These are phyloP conservation scores for Leersia perrieri DNA, from an alignment of 176 grass and related monocot genomes.

Conservation along the genomic window DNA sequence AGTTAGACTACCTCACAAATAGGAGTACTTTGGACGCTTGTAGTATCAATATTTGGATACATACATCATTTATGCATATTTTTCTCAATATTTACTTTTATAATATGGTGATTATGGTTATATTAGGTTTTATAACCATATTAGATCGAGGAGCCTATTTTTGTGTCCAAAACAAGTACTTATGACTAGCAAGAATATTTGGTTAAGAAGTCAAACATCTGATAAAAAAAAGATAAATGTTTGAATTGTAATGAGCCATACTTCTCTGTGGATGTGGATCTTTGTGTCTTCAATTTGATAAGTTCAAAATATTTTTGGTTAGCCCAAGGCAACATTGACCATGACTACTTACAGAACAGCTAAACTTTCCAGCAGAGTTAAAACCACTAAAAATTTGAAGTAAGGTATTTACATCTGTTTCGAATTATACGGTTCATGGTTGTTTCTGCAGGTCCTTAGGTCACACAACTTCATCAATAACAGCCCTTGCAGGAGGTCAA, in stretches of 20 bases:
- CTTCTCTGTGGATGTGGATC: not conserved
- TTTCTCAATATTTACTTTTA: no score
- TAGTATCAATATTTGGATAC: no score
- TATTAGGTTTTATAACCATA: no score
- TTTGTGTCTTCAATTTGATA: not conserved
- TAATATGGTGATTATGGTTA: no score
- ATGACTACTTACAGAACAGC: not conserved
- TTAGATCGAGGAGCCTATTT: no score
- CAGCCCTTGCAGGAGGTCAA: conserved; percentile 79
- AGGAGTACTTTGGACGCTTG: not conserved
- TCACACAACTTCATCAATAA: conserved; percentile 60
- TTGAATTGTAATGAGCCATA: not conserved
- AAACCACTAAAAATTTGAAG: not conserved
- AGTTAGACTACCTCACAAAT: not conserved
- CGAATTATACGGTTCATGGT: not conserved
- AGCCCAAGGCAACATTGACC: not conserved
- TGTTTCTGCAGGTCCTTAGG: conserved; percentile 67
- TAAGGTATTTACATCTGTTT: not conserved
- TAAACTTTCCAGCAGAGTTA: not conserved
- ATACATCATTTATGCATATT: no score
- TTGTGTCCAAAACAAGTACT: no score
- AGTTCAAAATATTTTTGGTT: not conserved
- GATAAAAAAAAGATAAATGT: not conserved
- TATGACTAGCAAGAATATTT: no score
- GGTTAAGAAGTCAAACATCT: not conserved